These are phyloP conservation scores for Zizania latifolia DNA, from an alignment of 176 grass and related monocot genomes.

Conservation along the genomic window DNA sequence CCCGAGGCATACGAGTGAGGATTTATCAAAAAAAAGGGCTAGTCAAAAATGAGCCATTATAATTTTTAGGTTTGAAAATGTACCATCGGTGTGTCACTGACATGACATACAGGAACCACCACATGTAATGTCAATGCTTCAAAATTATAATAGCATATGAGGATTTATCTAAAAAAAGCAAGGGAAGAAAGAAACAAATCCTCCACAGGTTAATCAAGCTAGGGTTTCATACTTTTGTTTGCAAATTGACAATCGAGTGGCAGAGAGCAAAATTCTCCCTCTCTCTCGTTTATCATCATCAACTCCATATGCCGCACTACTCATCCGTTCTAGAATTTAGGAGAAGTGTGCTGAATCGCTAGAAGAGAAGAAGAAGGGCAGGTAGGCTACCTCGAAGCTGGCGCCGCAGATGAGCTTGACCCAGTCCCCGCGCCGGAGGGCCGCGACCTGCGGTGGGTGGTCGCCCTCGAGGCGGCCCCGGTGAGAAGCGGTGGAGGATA, in stretches of 20 bases:
- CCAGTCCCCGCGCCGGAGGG: constrained; percentile 76
- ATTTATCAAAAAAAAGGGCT: too few relatives aligned
- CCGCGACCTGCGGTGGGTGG: constrained; percentile 45
- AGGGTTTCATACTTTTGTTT: neutral
- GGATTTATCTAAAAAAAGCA: too few relatives aligned
- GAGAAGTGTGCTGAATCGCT: too few relatives aligned
- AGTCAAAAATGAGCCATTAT: too few relatives aligned
- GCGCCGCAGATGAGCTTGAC: constrained; percentile 97
- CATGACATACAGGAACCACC: too few relatives aligned
- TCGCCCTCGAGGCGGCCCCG: neutral
- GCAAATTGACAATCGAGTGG: neutral
- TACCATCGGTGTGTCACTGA: too few relatives aligned
- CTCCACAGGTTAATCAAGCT: neutral
- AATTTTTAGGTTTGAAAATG: too few relatives aligned
- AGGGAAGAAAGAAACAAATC: neutral
- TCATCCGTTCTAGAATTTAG: too few relatives aligned
- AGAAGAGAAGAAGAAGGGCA: neutral
- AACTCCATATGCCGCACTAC: neutral
- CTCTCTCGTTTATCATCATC: neutral
- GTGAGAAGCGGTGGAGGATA: neutral
- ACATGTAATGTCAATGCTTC: too few relatives aligned
- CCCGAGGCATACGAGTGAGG: too few relatives aligned
- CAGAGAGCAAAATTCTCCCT: neutral
- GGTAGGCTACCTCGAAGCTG: constrained; percentile 64
- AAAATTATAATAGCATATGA: too few relatives aligned